Base-by-base conservation (phyloP, 2,329 filamentous ascomycete genomes). In the Cyphellophora europaea region DNA sequence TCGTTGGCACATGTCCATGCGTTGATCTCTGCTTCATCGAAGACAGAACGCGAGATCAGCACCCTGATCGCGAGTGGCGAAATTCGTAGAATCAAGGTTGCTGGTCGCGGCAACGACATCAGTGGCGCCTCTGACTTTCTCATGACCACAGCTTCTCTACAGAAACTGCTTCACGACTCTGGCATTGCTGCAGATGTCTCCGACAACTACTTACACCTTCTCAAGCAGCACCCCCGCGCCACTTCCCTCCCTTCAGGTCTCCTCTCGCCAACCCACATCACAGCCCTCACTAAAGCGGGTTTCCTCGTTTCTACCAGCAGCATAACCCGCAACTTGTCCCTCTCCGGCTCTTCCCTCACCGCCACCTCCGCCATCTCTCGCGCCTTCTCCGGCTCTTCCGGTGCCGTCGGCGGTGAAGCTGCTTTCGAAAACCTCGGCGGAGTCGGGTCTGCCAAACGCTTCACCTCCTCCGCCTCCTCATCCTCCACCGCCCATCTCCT, bases 1-100 rank as follows among this genome's bases (percentile, higher is more conserved):
- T 74, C 72, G 0, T 55, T 76, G 30, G 71, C 74, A 12, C 74
- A 79, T 54, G 57, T 79, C 0, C 71, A 78, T 53, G 72, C 73
- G 2, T 49, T 79, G 11, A 60, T 70, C 23, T 55, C 61, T 14
- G 71, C 70, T 2, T 66, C 72, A 4, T 79, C 75, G 0, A 57
- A 55, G n/a, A 71, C 69, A 0, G 76, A 79, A 49, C 62, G 72
- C 25, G 72, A 78, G 45, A 69, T 79, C 31, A 66, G 69, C 11
- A 60, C 69, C 15, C 53, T 77, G 19, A 55, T 70, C 3, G 61
- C 62, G 17, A 51, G 58, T 3, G 72, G 72, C 19, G 59, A 62
- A 3, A 45, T 79, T 13, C 61, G 74, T 19, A 69, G 69, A 38
- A 54, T 79, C 32, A 65, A 63, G 5, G 63, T 79, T 17, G 71